These are phyloP conservation scores for Podaxis rugospora DNA, from an alignment of 768 basidiomycete genomes.

Conservation along the genomic window DNA sequence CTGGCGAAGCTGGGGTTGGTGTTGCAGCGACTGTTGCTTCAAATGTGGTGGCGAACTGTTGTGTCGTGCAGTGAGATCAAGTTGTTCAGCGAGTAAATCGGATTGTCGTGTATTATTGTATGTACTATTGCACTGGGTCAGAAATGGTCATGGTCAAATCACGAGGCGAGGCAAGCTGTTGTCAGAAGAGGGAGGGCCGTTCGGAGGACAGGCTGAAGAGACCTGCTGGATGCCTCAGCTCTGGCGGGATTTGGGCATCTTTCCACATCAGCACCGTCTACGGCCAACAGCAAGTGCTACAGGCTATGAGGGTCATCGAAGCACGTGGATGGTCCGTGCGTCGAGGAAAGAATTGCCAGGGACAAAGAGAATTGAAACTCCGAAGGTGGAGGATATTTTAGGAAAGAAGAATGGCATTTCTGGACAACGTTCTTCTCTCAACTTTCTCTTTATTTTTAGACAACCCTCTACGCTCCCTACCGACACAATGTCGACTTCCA, in stretches of 20 bases:
- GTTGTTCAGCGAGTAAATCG: neutral
- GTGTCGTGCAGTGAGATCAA: neutral
- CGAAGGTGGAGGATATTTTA: slow-evolving; percentile 5
- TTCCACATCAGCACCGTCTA: slow-evolving; percentile 64
- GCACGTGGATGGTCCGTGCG: slow-evolving; percentile 24
- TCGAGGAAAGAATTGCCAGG: neutral
- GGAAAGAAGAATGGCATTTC: neutral
- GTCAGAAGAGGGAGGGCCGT: too few species aligned
- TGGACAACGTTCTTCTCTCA: neutral
- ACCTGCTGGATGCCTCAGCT: too few species aligned
- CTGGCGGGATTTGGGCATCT: slow-evolving; percentile 38
- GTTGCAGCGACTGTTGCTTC: slow-evolving; percentile 3
- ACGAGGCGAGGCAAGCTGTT: neutral
- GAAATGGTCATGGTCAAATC: neutral
- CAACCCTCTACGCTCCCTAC: neutral
- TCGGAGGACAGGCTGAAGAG: too few species aligned
- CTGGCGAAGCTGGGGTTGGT: neutral
- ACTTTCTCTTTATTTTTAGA: slow-evolving; percentile 9
- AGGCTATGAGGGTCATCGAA: too few species aligned
- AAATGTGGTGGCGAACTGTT: slow-evolving; percentile 5
- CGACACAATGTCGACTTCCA: slow-evolving; percentile 37
- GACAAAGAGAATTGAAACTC: slow-evolving; percentile 3
- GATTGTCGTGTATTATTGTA: neutral
- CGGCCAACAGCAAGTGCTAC: neutral
- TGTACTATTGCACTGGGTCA: neutral